These are phyloP conservation scores for Kluyveromyces sp. DNA, from an alignment of 1,139 yeast species.

Conservation along the genomic window DNA sequence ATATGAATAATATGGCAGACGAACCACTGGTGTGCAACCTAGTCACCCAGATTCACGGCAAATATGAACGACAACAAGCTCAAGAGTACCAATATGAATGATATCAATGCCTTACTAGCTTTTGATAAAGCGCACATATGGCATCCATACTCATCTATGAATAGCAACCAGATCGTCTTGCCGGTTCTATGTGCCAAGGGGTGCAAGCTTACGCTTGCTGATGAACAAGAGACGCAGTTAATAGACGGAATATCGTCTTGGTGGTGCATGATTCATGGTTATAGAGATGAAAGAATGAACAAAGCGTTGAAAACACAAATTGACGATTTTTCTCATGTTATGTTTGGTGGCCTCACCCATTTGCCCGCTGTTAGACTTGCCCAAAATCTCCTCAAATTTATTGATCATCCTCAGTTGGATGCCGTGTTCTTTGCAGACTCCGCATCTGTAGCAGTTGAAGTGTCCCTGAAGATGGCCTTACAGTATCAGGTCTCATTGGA, in stretches of 20 bases:
- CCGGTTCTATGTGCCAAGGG: constrained; percentile 27
- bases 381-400: constrained; percentile 19
- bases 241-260: constrained; percentile 33
- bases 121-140: constrained; percentile 28
- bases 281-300: constrained; percentile 27
- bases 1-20: not conserved
- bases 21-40: not conserved
- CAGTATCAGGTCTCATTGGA: constrained; percentile 33
- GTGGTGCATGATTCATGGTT: constrained; percentile 34
- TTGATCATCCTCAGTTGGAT: constrained; percentile 21
- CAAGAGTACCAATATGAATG: not conserved
- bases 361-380: constrained; percentile 26
- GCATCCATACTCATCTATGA: constrained; percentile 32
- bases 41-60: not conserved
- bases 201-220: constrained; percentile 18
- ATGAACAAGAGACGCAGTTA: constrained; percentile 12
- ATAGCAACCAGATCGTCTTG: constrained; percentile 25
- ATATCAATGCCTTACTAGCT: constrained; percentile 9
- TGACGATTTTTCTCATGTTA: constrained; percentile 26
- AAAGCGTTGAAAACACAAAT: constrained; percentile 24
- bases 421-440: constrained; percentile 33
- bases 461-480: constrained; percentile 43
- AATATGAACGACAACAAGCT: not conserved
- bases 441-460: constrained; percentile 53
- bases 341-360: constrained; percentile 33